Evolutionary conservation across 106 monocot species (phyloP).

Genomic region (Posidonia australis): DNA sequence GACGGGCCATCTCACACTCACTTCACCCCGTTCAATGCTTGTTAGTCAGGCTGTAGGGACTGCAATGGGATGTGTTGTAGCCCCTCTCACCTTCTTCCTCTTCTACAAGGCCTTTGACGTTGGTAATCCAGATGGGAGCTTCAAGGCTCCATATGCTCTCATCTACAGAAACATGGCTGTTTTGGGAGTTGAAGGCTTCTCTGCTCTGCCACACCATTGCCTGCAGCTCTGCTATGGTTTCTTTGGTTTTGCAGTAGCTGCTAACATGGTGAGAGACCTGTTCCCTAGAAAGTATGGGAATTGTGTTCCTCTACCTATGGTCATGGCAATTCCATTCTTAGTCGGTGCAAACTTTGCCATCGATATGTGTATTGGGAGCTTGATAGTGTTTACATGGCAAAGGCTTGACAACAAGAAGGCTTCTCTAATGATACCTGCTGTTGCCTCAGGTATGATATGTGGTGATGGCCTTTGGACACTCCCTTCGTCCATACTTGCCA

Average conservation of each 20-base stretch:
- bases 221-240: slow-evolving; percentile 87
- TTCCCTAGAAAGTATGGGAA: slow-evolving; percentile 41
- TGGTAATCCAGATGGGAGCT: slow-evolving; percentile 69
- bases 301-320: slow-evolving; percentile 91
- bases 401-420: slow-evolving; percentile 35
- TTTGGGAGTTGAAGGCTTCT: slow-evolving; percentile 80
- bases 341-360: slow-evolving; percentile 84
- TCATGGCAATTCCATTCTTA: slow-evolving; percentile 87
- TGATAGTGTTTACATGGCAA: slow-evolving; percentile 67
- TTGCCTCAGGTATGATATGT: slow-evolving; percentile 89
- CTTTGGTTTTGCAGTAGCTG: slow-evolving; percentile 64
- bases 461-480: slow-evolving; percentile 95
- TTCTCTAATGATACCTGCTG: slow-evolving; percentile 59
- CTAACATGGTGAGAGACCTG: slow-evolving; percentile 57
- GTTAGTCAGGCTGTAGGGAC: slow-evolving; percentile 70
- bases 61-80: slow-evolving; percentile 65
- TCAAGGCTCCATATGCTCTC: slow-evolving; percentile 89
- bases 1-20: slow-evolving; percentile 72
- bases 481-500: slow-evolving; percentile 78
- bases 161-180: slow-evolving; percentile 96
- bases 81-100: slow-evolving; percentile 72
- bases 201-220: slow-evolving; percentile 67
- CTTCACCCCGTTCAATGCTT: slow-evolving; percentile 83
- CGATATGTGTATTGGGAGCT: slow-evolving; percentile 78
- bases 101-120: slow-evolving; percentile 91